These are phyloP conservation scores for Gelatoporia subvermispora DNA, from an alignment of 768 basidiomycete species.

Conservation along the genomic window DNA sequence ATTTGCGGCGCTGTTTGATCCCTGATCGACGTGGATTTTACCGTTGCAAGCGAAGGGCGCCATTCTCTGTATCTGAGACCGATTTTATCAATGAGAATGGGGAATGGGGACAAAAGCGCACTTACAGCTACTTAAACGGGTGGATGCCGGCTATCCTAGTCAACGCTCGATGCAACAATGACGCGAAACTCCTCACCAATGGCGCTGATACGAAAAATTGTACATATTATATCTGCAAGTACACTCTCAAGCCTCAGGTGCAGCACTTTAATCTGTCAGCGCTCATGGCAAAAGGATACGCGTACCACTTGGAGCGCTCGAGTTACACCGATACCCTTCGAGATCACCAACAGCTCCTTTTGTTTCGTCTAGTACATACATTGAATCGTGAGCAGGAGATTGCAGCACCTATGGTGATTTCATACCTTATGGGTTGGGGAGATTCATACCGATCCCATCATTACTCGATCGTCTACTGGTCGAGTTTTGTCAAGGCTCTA, in stretches of 20 bases:
- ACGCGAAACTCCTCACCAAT: conserved; percentile 36
- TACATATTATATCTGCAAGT: conserved; percentile 31
- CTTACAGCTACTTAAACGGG: conserved; percentile 16
- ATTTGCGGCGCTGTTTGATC: conserved; percentile 6
- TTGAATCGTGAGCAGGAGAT: conserved; percentile 36
- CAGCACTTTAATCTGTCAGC: conserved; percentile 32
- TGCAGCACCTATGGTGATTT: conserved; percentile 32
- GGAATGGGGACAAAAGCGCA: conserved; percentile 11
- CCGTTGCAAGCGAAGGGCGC: conserved; percentile 22
- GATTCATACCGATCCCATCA: conserved; percentile 32
- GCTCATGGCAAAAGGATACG: conserved; percentile 26
- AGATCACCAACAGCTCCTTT: conserved; percentile 23
- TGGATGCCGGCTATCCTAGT: conserved; percentile 23
- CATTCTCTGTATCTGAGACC: conserved; percentile 9
- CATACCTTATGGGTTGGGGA: conserved; percentile 42
- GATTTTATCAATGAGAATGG: conserved; percentile 14
- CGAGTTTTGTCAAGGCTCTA: conserved; percentile 18
- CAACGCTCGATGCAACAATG: conserved; percentile 33
- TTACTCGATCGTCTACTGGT: conserved; percentile 33
- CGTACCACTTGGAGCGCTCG: conserved; percentile 20
- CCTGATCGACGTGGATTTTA: conserved; percentile 3
- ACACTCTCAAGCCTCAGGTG: conserved; percentile 33
- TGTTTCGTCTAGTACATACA: conserved; percentile 27
- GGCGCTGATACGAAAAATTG: conserved; percentile 29
- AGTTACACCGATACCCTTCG: conserved; percentile 16